Conservation (phyloP, 192 early-diverging fungal species). For the Dimargaris xerosporica region DNA sequence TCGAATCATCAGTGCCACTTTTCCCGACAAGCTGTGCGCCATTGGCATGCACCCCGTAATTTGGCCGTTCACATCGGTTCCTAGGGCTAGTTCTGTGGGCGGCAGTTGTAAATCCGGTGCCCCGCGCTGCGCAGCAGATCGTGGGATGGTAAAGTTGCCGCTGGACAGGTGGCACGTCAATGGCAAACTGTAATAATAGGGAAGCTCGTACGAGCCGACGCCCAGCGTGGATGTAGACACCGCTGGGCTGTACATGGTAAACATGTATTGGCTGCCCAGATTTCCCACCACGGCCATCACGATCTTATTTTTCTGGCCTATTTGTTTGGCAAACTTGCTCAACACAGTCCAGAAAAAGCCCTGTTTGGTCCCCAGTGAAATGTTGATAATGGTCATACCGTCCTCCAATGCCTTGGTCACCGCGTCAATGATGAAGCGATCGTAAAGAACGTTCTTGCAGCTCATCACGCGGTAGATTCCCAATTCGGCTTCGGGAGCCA, state of each 20-base stretch:
- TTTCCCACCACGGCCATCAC: conserved; percentile 52
- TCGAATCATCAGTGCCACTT: conserved; percentile 47
- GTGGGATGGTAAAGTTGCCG: conserved; percentile 1
- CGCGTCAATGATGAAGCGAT: conserved; percentile 56
- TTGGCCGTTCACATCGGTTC: conserved; percentile 25
- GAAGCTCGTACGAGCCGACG: conserved; percentile 38
- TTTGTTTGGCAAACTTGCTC: conserved; percentile 36
- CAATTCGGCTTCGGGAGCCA: conserved; percentile 66
- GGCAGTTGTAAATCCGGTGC: conserved; percentile 5
- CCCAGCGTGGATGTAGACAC: conserved; percentile 35
- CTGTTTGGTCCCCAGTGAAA: conserved; percentile 58
- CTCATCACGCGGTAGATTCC: conserved; percentile 73
- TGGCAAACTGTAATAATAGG: conserved; percentile 17
- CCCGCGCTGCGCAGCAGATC: conserved; percentile 10
- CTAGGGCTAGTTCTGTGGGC: conserved; percentile 20
- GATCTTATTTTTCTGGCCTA: conserved; percentile 22
- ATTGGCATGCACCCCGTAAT: conserved; percentile 42
- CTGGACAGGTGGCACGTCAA: conserved; percentile 14
- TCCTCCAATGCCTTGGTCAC: conserved; percentile 53
- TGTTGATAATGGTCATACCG: conserved; percentile 66
- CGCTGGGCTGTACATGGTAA: conserved; percentile 38
- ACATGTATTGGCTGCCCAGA: conserved; percentile 45
- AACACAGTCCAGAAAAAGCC: conserved; percentile 43
- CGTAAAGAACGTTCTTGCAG: conserved; percentile 50
- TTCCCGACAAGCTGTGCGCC: conserved; percentile 19